phyloP scores from a whole-genome alignment of 805 yeast genomes.

The Myxozyma nipponensis region DNA sequence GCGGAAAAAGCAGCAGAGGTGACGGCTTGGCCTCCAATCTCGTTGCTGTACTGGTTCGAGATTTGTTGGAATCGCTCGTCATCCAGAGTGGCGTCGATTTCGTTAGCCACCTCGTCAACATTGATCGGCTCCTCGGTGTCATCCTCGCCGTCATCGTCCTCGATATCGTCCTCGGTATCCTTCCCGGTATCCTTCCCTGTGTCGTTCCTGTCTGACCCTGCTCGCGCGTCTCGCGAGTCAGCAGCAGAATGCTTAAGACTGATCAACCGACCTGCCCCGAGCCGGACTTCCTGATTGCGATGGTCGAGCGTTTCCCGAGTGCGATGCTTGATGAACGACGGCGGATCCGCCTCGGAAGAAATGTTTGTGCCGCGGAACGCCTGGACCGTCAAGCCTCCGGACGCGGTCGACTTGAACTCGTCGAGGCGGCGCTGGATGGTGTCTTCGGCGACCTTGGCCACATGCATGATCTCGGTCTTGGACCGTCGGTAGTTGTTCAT shows the following conservation, averaged over 20 bases:
- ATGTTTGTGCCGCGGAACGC: constrained; percentile 57
- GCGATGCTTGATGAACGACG: constrained; percentile 68
- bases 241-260: neutral
- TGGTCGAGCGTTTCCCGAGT: constrained; percentile 37
- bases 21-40: neutral
- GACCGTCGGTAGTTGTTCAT: constrained; percentile 93
- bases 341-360: constrained; percentile 64
- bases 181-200: constrained; percentile 11
- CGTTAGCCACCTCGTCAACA: constrained; percentile 33
- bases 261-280: too few relatives aligned
- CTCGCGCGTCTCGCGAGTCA: neutral
- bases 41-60: constrained; percentile 11
- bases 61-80: constrained; percentile 29
- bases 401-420: constrained; percentile 75
- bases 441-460: constrained; percentile 91
- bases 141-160: constrained; percentile 28
- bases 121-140: constrained; percentile 19
- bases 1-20: neutral
- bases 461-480: constrained; percentile 89
- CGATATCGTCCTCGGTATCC: constrained; percentile 29
- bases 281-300: constrained; percentile 27
- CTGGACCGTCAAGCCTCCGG: constrained; percentile 68
- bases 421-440: constrained; percentile 86
- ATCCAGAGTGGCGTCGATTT: constrained; percentile 32
- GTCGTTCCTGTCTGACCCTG: neutral